Evolutionary conservation across 768 basidiomycete species (phyloP).

Genomic region (Trichaptum fuscoviolaceum): DNA sequence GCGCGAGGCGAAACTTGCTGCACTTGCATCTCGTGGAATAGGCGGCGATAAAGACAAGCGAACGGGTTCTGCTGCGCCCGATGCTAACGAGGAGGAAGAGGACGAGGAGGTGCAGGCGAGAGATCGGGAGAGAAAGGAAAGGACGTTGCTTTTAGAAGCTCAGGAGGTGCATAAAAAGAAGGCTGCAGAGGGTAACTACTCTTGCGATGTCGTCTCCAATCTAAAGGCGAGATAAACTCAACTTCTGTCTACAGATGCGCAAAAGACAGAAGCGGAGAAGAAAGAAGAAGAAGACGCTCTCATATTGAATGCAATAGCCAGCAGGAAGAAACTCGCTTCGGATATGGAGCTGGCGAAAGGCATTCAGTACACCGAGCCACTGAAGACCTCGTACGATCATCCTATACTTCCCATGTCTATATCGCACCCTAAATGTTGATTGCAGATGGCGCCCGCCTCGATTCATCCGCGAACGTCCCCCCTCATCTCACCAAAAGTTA

Average conservation of each 20-base stretch:
- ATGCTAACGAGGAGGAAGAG: conserved; percentile 54
- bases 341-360: conserved; percentile 92
- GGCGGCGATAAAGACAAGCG: conserved; percentile 52
- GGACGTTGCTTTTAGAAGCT: conserved; percentile 87
- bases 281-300: conserved; percentile 86
- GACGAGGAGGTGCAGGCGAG: conserved; percentile 71
- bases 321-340: conserved; percentile 84
- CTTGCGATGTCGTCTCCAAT: background rate
- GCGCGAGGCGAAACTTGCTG: conserved; percentile 73
- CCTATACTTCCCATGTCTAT: conserved; percentile 12
- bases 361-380: conserved; percentile 81
- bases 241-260: conserved; percentile 50
- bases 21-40: conserved; percentile 58
- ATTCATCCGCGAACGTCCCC: conserved; percentile 67
- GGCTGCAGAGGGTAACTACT: conserved; percentile 65
- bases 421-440: conserved; percentile 7
- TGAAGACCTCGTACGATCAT: conserved; percentile 65
- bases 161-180: conserved; percentile 89
- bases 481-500: conserved; percentile 65
- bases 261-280: conserved; percentile 84
- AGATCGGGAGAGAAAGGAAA: conserved; percentile 76
- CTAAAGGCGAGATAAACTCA: conserved; percentile 11
- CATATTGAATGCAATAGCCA: conserved; percentile 87
- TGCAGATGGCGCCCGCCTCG: conserved; percentile 83
- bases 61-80: conserved; percentile 20